These are phyloP conservation scores for Wallemia hederae DNA, from an alignment of 1,284 basidiomycete species.

Conservation along the genomic window DNA sequence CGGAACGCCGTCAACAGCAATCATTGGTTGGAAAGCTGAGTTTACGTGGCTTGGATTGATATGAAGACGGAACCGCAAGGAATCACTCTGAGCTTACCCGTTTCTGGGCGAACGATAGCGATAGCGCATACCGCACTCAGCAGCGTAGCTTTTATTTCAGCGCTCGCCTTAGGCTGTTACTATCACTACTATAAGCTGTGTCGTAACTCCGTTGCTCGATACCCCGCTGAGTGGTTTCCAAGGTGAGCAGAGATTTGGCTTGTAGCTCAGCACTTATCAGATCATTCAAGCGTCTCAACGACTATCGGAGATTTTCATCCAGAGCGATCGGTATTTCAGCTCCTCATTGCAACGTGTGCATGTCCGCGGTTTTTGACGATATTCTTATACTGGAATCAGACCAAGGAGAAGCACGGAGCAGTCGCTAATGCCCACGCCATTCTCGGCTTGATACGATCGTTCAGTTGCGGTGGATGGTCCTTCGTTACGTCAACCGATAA, in stretches of 20 bases:
- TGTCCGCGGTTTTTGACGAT: slow-evolving; percentile 56
- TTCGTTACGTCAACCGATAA: slow-evolving; percentile 28
- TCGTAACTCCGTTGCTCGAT: slow-evolving; percentile 36
- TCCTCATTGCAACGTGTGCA: slow-evolving; percentile 61
- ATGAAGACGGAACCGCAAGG: no score
- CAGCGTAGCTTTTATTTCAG: slow-evolving; percentile 34
- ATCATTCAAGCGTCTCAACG: neutral
- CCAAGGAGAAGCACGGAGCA: slow-evolving; percentile 1
- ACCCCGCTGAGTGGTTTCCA: neutral
- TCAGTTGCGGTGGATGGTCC: slow-evolving; percentile 27
- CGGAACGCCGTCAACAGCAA: no score
- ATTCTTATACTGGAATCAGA: slow-evolving; percentile 25
- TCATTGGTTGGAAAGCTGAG: no score
- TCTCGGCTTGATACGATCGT: slow-evolving; percentile 40
- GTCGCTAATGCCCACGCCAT: slow-evolving; percentile 30
- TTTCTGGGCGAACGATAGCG: neutral
- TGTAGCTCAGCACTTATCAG: neutral
- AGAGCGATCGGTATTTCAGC: slow-evolving; percentile 62
- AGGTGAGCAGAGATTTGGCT: neutral
- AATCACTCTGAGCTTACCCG: neutral
- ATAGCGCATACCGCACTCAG: slow-evolving; percentile 36
- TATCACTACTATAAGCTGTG: slow-evolving; percentile 66
- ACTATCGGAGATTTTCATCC: slow-evolving; percentile 81
- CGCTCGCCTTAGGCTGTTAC: slow-evolving; percentile 34
- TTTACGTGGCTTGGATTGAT: no score